A percentile compares a stretch with the other conserved stretches of the same genome.
phyloP scores from a whole-genome alignment of 2,329 filamentous ascomycete species.

The Bipolaris zeicola region DNA sequence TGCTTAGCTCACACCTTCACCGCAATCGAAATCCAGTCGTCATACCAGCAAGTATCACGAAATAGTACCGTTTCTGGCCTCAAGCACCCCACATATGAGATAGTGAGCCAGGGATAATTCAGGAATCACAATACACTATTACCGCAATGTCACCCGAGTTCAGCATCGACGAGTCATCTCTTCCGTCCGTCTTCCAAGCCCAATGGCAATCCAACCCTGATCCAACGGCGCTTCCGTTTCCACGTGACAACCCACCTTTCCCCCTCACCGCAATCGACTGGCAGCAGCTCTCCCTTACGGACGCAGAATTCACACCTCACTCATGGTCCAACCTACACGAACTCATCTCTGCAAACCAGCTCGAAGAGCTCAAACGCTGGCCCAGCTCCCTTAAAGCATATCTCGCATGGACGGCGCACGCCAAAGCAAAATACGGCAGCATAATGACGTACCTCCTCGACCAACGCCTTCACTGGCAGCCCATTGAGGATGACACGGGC shows the following conservation, averaged over 20 bases:
- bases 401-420: constrained; percentile 62
- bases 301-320: constrained; percentile 43
- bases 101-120: background rate
- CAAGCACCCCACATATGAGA: background rate
- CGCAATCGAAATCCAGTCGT: background rate
- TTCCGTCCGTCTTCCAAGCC: constrained; percentile 38
- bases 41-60: background rate
- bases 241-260: constrained; percentile 43
- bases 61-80: background rate
- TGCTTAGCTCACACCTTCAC: background rate
- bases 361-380: constrained; percentile 62
- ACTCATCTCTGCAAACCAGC: constrained; percentile 55
- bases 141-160: constrained; percentile 18
- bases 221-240: constrained; percentile 43
- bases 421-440: constrained; percentile 61
- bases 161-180: constrained; percentile 31
- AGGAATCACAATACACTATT: background rate
- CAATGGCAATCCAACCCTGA: constrained; percentile 40
- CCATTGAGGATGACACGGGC: constrained; percentile 18
- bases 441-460: constrained; percentile 63
- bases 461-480: constrained; percentile 60
- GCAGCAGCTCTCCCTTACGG: constrained; percentile 41
- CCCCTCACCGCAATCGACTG: constrained; percentile 43
- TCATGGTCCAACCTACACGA: constrained; percentile 41
- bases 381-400: constrained; percentile 65